phyloP scores from a whole-genome alignment of 2,329 filamentous ascomycete species.

The Aspergillus sp. region DNA sequence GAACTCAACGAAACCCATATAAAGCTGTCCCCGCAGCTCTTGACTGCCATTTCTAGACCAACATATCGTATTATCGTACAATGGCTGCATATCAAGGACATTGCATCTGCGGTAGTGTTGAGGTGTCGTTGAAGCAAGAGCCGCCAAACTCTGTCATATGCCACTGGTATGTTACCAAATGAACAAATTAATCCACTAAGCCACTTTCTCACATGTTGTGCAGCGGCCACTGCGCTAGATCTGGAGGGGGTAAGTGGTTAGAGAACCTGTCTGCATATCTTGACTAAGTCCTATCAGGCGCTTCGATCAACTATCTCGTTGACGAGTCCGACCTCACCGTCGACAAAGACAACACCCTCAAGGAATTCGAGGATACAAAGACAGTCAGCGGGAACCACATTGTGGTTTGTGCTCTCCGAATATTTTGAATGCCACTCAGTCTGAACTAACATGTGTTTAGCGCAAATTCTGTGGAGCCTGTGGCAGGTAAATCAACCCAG shows the following conservation, averaged over 20 bases:
- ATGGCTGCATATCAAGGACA: slow-evolving; percentile 2
- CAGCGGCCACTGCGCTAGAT: not conserved
- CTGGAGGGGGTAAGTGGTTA: not conserved
- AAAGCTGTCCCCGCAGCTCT: no score
- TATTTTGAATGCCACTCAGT: no score
- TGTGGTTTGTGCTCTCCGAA: not conserved
- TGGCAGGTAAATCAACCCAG: not conserved
- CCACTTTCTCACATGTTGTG: not conserved
- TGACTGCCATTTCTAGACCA: no score
- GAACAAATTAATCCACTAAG: not conserved
- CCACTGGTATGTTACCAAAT: slow-evolving; percentile 4
- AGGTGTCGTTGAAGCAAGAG: not conserved
- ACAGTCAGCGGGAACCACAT: not conserved
- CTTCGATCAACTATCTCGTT: not conserved
- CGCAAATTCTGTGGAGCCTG: not conserved
- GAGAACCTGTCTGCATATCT: not conserved
- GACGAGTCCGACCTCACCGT: not conserved
- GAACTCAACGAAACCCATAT: no score
- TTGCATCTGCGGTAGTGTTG: slow-evolving; percentile 7
- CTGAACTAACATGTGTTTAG: not conserved
- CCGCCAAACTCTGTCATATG: slow-evolving; percentile 3
- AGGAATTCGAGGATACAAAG: not conserved
- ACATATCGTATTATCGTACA: not conserved
- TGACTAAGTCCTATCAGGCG: not conserved
- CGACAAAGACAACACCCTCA: not conserved